Evolutionary conservation across 2,329 filamentous ascomycete genomes (phyloP).

Genomic region (Penicillium sp.): DNA sequence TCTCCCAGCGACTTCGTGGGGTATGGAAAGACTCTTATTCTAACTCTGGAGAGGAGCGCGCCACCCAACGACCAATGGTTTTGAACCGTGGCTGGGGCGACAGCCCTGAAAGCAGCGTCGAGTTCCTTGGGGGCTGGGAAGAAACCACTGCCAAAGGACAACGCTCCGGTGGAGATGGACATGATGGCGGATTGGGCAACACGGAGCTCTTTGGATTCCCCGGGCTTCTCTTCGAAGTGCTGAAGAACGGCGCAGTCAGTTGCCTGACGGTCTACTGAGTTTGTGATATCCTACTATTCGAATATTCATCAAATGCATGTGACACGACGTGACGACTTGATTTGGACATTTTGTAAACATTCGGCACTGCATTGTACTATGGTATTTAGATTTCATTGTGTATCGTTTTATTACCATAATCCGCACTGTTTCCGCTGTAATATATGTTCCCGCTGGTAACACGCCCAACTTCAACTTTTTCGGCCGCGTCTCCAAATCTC

Average conservation of each 20-base stretch:
- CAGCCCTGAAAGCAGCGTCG: slow-evolving; percentile 86
- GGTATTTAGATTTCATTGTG: slow-evolving; percentile 4
- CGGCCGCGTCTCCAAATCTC: too few relatives aligned
- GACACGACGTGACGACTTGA: not conserved
- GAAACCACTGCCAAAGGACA: slow-evolving; percentile 61
- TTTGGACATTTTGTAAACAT: slow-evolving; percentile 10
- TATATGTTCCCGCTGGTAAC: not conserved
- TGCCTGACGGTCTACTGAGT: slow-evolving; percentile 85
- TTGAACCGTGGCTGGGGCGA: slow-evolving; percentile 90
- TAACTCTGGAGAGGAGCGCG: slow-evolving; percentile 57
- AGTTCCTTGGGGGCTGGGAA: slow-evolving; percentile 84
- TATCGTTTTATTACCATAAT: not conserved
- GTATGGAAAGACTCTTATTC: slow-evolving; percentile 72
- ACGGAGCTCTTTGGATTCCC: slow-evolving; percentile 94
- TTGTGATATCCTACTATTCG: not conserved
- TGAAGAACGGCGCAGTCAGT: slow-evolving; percentile 89
- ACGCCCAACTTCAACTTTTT: not conserved
- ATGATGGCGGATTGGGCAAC: slow-evolving; percentile 64
- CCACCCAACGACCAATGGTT: slow-evolving; percentile 71
- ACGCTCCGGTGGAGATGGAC: slow-evolving; percentile 47
- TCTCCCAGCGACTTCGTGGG: slow-evolving; percentile 69
- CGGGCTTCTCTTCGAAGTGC: slow-evolving; percentile 90
- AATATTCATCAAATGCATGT: not conserved
- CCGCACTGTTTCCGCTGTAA: not conserved
- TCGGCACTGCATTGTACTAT: slow-evolving; percentile 1